Conservation (phyloP, 2,329 filamentous ascomycete species). For the Simplicillium aogashimaense region DNA sequence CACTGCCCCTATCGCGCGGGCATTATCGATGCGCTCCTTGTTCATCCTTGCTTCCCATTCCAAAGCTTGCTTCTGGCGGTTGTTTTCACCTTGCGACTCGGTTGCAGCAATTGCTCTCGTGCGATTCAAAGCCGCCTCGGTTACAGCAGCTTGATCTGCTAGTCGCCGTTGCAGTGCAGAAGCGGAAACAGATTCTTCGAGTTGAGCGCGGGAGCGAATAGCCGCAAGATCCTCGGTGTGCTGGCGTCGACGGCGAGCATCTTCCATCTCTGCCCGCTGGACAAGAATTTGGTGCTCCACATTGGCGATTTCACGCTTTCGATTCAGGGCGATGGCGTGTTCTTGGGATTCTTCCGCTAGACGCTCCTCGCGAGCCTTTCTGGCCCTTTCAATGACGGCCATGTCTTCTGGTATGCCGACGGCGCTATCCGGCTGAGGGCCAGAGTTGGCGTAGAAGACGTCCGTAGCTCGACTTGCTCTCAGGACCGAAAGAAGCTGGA, state of each 20-base stretch:
- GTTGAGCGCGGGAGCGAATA: constrained; percentile 31
- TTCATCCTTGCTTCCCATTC: constrained; percentile 39
- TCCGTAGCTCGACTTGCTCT: constrained; percentile 41
- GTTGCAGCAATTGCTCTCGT: constrained; percentile 33
- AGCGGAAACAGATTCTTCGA: constrained; percentile 31
- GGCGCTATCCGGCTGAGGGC: constrained; percentile 42
- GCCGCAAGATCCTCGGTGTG: constrained; percentile 34
- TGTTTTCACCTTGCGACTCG: constrained; percentile 34
- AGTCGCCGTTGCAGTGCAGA: constrained; percentile 24
- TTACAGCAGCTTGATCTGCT: constrained; percentile 35
- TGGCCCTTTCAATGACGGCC: constrained; percentile 37
- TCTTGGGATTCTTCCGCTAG: constrained; percentile 37
- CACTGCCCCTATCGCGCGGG: constrained; percentile 38
- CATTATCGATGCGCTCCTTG: constrained; percentile 34
- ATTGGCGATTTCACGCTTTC: constrained; percentile 39
- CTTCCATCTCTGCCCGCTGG: constrained; percentile 40
- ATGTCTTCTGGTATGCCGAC: constrained; percentile 42
- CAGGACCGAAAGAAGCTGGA: constrained; percentile 36
- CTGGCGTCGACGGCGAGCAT: constrained; percentile 34
- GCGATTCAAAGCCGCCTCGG: constrained; percentile 33
- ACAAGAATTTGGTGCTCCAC: constrained; percentile 40
- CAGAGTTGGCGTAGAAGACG: constrained; percentile 42
- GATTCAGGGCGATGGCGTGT: constrained; percentile 34
- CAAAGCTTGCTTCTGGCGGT: constrained; percentile 31
- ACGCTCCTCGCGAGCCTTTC: constrained; percentile 34